Conservation (phyloP, 257 asterid species). For the Linderniella brevidens region DNA sequence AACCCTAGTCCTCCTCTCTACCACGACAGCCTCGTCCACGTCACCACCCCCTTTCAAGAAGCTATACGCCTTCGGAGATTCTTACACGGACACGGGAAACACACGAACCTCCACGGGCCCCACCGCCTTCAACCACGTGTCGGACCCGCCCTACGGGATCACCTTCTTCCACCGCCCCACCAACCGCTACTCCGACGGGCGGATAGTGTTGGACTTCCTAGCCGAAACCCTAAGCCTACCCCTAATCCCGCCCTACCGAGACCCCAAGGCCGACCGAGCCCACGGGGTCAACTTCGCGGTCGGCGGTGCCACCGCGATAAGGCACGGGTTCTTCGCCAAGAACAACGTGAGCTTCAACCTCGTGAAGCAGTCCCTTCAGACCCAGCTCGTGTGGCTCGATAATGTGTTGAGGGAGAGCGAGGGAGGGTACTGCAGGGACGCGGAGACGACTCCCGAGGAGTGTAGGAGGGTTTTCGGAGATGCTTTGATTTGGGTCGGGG, state of each 20-base stretch:
- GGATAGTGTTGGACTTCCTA: constrained; percentile 62
- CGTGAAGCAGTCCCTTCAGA: constrained; percentile 26
- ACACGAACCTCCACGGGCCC: constrained; percentile 64
- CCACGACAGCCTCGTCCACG: no score
- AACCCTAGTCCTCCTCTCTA: no score
- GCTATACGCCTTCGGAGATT: constrained; percentile 74
- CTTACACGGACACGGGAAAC: constrained; percentile 93
- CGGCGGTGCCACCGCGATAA: constrained; percentile 41
- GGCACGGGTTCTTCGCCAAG: constrained; percentile 23
- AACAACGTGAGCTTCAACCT: constrained; percentile 27
- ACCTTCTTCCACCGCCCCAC: constrained; percentile 84
- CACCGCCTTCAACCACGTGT: constrained; percentile 44
- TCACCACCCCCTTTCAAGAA: constrained; percentile 23
- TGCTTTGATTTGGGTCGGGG: constrained; percentile 46
- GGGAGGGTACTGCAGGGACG: constrained; percentile 16
- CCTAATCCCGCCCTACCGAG: constrained; percentile 39
- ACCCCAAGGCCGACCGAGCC: constrained; percentile 15
- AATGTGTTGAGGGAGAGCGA: constrained; percentile 7
- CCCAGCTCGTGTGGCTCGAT: constrained; percentile 34
- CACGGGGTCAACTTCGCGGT: constrained; percentile 65
- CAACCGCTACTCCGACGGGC: constrained; percentile 83
- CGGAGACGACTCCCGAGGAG: constrained; percentile 8
- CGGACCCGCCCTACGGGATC: constrained; percentile 59
- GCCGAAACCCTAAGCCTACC: constrained; percentile 44
- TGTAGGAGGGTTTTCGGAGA: constrained; percentile 18